These are phyloP conservation scores for Gracilaria domingensis DNA, from an alignment of 23 red algal species.

Conservation along the genomic window DNA sequence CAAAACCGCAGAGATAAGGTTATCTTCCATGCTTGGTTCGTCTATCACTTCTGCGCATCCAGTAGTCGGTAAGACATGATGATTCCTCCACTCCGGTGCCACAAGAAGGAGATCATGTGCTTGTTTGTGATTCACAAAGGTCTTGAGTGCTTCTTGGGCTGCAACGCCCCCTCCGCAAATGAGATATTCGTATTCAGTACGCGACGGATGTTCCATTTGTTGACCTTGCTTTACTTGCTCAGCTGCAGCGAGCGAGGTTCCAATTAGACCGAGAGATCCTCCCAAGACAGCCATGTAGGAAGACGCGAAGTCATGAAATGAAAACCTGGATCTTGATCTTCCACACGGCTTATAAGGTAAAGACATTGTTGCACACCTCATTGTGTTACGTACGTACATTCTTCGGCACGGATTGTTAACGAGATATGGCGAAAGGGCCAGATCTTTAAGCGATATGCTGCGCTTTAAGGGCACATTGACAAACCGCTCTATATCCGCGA, in stretches of 20 bases:
- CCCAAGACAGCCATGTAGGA: neutral
- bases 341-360: neutral
- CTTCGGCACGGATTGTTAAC: neutral
- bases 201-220: conserved; percentile 4
- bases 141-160: conserved; percentile 66
- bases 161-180: conserved; percentile 64
- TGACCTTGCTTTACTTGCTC: neutral
- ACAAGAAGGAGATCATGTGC: conserved; percentile 54
- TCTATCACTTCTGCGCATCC: neutral
- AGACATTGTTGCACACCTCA: neutral
- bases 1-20: conserved; percentile 14
- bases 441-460: neutral
- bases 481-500: neutral
- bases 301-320: neutral
- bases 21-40: neutral
- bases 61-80: neutral
- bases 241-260: conserved; percentile 1
- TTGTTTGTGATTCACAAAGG: conserved; percentile 40
- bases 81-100: conserved; percentile 52
- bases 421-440: no score
- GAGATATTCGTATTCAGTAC: conserved; percentile 47
- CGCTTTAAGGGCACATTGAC: neutral
- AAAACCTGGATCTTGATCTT: conserved; percentile 11
- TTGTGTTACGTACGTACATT: neutral
- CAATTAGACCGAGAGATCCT: conserved; percentile 17